Percentiles rank a stretch among this genome's conserved stretches.
phyloP scores from a whole-genome alignment of 441 rosid genomes.

The Populus tomentosa region DNA sequence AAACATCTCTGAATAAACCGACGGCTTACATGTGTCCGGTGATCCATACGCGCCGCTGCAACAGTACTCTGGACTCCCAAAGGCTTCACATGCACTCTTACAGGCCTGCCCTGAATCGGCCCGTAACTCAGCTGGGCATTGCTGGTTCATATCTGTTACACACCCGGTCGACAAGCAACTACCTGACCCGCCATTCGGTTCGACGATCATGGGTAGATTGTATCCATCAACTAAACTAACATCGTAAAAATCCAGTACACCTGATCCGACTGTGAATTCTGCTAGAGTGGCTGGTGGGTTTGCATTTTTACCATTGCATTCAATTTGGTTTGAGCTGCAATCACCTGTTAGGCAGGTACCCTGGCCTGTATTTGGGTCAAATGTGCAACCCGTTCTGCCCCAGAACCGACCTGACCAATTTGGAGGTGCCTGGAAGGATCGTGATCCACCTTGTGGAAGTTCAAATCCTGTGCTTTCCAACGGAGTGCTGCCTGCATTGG shows the following conservation, averaged over 20 bases:
- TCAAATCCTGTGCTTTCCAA: conserved; percentile 69
- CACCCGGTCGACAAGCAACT: conserved; percentile 71
- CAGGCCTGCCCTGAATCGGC: conserved; percentile 63
- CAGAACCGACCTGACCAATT: conserved; percentile 96
- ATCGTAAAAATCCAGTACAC: conserved; percentile 71
- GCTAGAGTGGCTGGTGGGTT: conserved; percentile 81
- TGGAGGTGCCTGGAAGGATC: conserved; percentile 52
- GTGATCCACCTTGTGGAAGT: conserved; percentile 52
- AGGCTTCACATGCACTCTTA: conserved; percentile 89
- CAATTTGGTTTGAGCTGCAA: conserved; percentile 60
- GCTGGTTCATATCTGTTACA: conserved; percentile 54
- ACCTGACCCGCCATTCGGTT: conserved; percentile 74
- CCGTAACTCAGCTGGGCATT: conserved; percentile 68
- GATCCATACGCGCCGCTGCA: conserved; percentile 70
- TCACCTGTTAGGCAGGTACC: conserved; percentile 78
- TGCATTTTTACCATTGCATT: conserved; percentile 74
- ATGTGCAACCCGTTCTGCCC: conserved; percentile 73
- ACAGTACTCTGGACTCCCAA: conserved; percentile 66
- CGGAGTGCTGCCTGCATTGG: conserved; percentile 20
- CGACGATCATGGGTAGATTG: conserved; percentile 75
- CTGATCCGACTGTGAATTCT: conserved; percentile 73
- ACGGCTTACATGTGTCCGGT: conserved; percentile 71
- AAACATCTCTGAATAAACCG: conserved; percentile 60
- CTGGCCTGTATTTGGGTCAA: conserved; percentile 50
- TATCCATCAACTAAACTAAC: conserved; percentile 93